phyloP scores from a whole-genome alignment of 306 rosid genomes.

The Herpetospermum pedunculosum region DNA sequence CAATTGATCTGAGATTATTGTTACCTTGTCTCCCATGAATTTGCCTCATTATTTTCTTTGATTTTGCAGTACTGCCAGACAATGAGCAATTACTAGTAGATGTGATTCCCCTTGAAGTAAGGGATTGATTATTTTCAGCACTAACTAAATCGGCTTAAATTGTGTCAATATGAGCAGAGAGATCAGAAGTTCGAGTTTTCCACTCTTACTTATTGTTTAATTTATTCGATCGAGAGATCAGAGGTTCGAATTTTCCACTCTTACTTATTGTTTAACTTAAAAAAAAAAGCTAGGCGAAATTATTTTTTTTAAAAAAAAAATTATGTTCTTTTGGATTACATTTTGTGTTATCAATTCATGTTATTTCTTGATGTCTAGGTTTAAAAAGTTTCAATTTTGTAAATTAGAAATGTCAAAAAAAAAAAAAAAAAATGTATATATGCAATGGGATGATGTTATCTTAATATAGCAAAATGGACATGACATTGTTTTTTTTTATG shows the following conservation, averaged over 20 bases:
- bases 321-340: background rate
- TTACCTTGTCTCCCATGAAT: constrained; percentile 11
- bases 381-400: background rate
- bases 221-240: too few species aligned
- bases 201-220: too few species aligned
- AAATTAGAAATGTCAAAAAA: background rate
- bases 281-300: too few species aligned
- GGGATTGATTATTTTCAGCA: background rate
- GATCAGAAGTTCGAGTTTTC: too few species aligned
- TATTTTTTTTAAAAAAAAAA: too few species aligned
- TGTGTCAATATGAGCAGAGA: too few species aligned
- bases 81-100: background rate
- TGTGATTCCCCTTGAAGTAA: constrained; percentile 1
- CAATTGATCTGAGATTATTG: constrained; percentile 7
- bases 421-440: too few species aligned
- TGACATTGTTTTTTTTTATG: background rate
- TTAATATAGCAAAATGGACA: background rate
- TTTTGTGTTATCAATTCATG: background rate
- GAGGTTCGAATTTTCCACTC: too few species aligned
- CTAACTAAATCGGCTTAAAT: too few species aligned
- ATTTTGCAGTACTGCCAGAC: constrained; percentile 4
- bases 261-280: too few species aligned
- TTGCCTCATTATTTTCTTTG: background rate
- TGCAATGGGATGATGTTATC: background rate
- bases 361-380: background rate